A percentile compares a stretch with the other conserved stretches of the same genome.
phyloP scores from a whole-genome alignment of 345 rosid genomes.

The Tarenaya hassleriana region DNA sequence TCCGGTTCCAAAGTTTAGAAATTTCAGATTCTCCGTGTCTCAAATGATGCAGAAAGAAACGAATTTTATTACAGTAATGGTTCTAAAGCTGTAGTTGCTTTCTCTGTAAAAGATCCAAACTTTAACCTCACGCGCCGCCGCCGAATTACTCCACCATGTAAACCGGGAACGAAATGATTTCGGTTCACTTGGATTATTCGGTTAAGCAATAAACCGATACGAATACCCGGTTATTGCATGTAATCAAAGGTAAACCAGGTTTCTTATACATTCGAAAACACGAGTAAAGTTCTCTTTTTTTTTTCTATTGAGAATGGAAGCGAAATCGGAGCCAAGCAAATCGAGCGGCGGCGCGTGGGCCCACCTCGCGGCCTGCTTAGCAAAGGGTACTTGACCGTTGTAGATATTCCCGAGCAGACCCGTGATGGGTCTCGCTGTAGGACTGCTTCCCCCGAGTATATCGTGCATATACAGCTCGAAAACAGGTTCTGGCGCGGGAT shows the following conservation, averaged over 20 bases:
- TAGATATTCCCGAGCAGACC: slow-evolving; percentile 94
- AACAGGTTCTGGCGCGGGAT: slow-evolving; percentile 39
- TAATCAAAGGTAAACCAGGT: slow-evolving; percentile 8
- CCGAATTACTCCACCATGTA: slow-evolving; percentile 3
- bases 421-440: slow-evolving; percentile 83
- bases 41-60: too few species aligned
- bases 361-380: slow-evolving; percentile 56
- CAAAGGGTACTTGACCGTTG: slow-evolving; percentile 91
- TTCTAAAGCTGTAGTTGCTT: too few species aligned
- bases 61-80: too few species aligned
- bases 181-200: slow-evolving; percentile 11
- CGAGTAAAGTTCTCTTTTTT: too few species aligned
- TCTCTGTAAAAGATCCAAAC: too few species aligned
- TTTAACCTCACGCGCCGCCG: slow-evolving; percentile 16
- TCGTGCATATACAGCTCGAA: slow-evolving; percentile 91
- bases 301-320: slow-evolving; percentile 11
- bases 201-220: slow-evolving; percentile 3
- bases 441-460: slow-evolving; percentile 81
- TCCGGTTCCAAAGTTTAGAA: too few species aligned
- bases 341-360: slow-evolving; percentile 32
- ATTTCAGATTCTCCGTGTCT: too few species aligned
- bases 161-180: slow-evolving; percentile 4
- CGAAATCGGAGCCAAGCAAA: slow-evolving; percentile 12
- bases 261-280: slow-evolving; percentile 4
- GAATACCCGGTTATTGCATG: neutral